phyloP scores from a whole-genome alignment of 768 basidiomycete genomes.

The Russula sp. region DNA sequence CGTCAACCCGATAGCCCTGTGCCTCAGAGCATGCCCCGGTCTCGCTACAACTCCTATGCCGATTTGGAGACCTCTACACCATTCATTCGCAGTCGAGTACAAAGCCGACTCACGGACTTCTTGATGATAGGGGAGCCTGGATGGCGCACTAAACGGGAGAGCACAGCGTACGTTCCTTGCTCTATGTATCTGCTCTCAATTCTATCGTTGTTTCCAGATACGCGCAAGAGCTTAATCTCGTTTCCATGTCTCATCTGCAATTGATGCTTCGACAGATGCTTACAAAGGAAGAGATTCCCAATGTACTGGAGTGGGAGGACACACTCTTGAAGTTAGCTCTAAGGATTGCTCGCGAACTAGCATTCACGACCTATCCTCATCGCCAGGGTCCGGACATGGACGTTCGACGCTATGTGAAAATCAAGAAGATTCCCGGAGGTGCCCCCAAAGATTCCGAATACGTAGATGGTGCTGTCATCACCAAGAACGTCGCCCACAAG shows the following conservation, averaged over 20 bases:
- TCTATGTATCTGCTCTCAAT: not conserved
- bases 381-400: slow-evolving; percentile 92
- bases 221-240: slow-evolving; percentile 75
- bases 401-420: slow-evolving; percentile 90
- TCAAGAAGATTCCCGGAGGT: slow-evolving; percentile 97
- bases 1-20: slow-evolving; percentile 40
- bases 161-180: slow-evolving; percentile 65
- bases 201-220: slow-evolving; percentile 42
- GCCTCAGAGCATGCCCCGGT: slow-evolving; percentile 51
- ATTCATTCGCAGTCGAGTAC: slow-evolving; percentile 80
- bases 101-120: slow-evolving; percentile 60
- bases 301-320: slow-evolving; percentile 84
- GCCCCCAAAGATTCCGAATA: slow-evolving; percentile 91
- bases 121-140: slow-evolving; percentile 54
- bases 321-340: slow-evolving; percentile 76
- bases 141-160: slow-evolving; percentile 85
- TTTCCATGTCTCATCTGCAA: slow-evolving; percentile 85
- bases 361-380: slow-evolving; percentile 64
- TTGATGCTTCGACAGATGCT: slow-evolving; percentile 91
- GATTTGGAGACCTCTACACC: slow-evolving; percentile 71
- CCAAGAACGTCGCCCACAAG: slow-evolving; percentile 97
- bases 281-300: slow-evolving; percentile 72
- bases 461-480: slow-evolving; percentile 93
- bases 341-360: slow-evolving; percentile 78
- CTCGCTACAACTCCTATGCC: slow-evolving; percentile 64